Evolutionary conservation across 2,329 filamentous ascomycete species (phyloP), one percentile per base, ranked within the genome.

Genomic region (Chrysoporthe cubensis): DNA sequence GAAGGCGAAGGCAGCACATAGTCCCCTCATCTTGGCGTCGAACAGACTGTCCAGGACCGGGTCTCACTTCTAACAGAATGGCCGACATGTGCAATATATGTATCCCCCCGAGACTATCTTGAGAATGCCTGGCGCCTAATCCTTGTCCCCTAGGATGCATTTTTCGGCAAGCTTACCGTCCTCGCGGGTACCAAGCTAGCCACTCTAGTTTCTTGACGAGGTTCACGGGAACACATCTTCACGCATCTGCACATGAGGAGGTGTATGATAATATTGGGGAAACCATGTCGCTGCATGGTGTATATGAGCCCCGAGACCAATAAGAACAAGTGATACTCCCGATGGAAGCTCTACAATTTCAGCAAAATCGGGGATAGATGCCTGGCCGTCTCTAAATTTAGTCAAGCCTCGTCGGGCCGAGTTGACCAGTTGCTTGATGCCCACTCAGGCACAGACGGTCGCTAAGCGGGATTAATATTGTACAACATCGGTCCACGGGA

Each of bases 221-320:
- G 65, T 34, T 58, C 60, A 32, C 43, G 64, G 44, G 37, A 58
- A 26, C 37, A 43, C 58, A 44, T 63, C 44, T 52, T 46, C 50
- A 59, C 57, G 68, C 65, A 61, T 60, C 68, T n/a, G 37, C 42
- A 46, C 43, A 32, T 44, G 34, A 37, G 44, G 32, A 58, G 34
- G 57, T 62, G 66, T 64, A 62, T 42, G 44, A 48, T 65, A 59
- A 34, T 62, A 7, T 65, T 59, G 65, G 68, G 58, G 68, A 67
- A 69, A 60, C 68, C 68, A 69, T 69, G 68, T 69, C 65, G 34
- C 8, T 46, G 68, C 62, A 66, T 65, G 59, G 37, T 16, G 26
- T 44, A 43, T 26, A 56, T 42, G 46, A 52, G 52, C 43, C n/a
- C 16, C 6, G 34, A 59, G 34, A 44, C 64, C 64, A 60, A 65